Evolutionary conservation across 306 rosid genomes (phyloP), one percentile per base, ranked within the genome.

Genomic region (Rosa multiflora): DNA sequence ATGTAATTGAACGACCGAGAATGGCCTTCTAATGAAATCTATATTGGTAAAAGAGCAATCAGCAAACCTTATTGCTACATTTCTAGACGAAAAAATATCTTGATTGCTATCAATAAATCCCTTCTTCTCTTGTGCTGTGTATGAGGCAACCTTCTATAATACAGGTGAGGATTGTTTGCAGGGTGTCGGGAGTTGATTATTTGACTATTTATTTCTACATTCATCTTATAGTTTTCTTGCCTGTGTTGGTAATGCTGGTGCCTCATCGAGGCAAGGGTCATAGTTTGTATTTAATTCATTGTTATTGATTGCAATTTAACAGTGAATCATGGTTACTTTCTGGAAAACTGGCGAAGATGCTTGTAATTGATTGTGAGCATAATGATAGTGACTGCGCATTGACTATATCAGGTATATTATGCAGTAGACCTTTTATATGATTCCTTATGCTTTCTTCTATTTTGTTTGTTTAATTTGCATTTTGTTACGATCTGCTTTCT

Each of bases 291-390:
- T 70, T 84, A 64, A 63, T 73, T 76, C 79, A 52, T 74, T 23
- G 49, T 51, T 66, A 47, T 51, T 48, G 52, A 74, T 59, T 85
- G 82, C 67, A 67, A 70, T 75, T 86, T 83, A 64, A 85, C 35
- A 91, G 97, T 81, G 94, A 89, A 74, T 87, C 99, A 66, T 92
- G 97, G 99, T 56, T 92, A 82, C 95, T 92, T 73, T 94, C 97
- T 76, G 91, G 92, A 76, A 90, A 88, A 79, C 84, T 92, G 79
- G 90, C 95, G 49, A 94, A 88, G 87, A 86, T 94, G 97, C 86
- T 94, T 67, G 76, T 86, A 66, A 85, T 91, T 78, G 97, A 94
- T 85, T 88, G 89, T 82, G 97, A 94, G 83, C 93, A 92, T 29
- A 94, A 91, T 58, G 88, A 83, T 84, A 78, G 81, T 20, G 89